These are phyloP conservation scores for Botrytis pseudocinerea DNA, from an alignment of 2,329 filamentous ascomycete genomes.

Conservation along the genomic window DNA sequence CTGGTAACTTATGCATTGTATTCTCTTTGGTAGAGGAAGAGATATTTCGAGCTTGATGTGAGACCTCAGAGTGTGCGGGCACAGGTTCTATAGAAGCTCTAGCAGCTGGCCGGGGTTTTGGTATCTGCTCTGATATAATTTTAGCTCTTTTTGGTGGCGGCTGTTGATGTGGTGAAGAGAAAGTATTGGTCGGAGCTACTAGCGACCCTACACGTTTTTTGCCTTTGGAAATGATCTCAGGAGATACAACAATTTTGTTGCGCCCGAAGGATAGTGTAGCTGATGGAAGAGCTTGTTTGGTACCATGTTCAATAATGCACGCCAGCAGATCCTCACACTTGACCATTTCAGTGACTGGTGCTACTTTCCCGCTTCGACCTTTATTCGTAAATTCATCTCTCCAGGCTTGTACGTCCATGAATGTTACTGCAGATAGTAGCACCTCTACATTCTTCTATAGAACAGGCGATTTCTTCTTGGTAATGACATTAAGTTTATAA, in stretches of 20 bases:
- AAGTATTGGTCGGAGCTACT: not conserved
- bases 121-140: not conserved
- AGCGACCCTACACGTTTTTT: not conserved
- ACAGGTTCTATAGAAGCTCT: not conserved
- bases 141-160: not conserved
- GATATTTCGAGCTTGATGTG: not conserved
- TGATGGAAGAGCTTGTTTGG: not conserved
- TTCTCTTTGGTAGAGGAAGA: not conserved
- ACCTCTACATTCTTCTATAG: slow-evolving; percentile 3
- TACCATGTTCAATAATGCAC: slow-evolving; percentile 34
- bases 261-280: no score
- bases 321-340: slow-evolving; percentile 2
- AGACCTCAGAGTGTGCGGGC: not conserved
- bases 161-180: not conserved
- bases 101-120: not conserved
- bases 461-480: not conserved
- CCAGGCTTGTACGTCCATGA: not conserved
- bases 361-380: not conserved
- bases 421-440: slow-evolving; percentile 3
- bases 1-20: not conserved
- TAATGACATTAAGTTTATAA: not conserved
- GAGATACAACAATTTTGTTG: not conserved
- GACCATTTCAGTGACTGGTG: slow-evolving; percentile 9
- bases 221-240: not conserved
- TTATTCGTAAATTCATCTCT: not conserved